phyloP scores from a whole-genome alignment of 2,329 filamentous ascomycete species.

The Trichoderma harzianum region DNA sequence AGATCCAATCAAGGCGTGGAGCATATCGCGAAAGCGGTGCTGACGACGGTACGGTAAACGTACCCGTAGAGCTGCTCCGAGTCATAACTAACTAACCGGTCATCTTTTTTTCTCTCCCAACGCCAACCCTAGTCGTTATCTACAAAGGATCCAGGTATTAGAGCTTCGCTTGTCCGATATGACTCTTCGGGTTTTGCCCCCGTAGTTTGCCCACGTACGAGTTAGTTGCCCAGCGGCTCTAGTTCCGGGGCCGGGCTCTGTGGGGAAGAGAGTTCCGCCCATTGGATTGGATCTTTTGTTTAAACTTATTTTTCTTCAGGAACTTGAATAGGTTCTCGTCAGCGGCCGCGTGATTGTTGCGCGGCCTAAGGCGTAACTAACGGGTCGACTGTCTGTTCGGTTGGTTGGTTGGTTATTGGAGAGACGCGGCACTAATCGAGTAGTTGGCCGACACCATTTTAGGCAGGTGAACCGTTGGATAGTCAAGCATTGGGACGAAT shows the following conservation, averaged over 20 bases:
- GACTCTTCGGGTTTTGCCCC: neutral
- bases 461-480: neutral
- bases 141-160: neutral
- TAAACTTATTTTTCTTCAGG: neutral
- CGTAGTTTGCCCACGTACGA: neutral
- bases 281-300: neutral
- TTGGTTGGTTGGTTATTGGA: neutral
- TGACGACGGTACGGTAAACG: conserved; percentile 8
- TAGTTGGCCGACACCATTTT: conserved; percentile 1
- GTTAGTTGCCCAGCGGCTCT: neutral
- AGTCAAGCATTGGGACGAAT: neutral
- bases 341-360: conserved; percentile 13
- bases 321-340: neutral
- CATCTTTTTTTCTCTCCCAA: neutral
- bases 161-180: neutral
- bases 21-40: conserved; percentile 2
- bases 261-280: neutral
- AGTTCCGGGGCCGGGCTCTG: neutral
- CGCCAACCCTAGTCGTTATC: neutral
- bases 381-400: neutral
- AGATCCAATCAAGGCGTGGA: neutral
- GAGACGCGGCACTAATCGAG: conserved; percentile 4
- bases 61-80: neutral
- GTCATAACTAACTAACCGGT: neutral
- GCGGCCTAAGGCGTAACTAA: neutral